Percentiles rank a stretch among this genome's conserved stretches.
Conservation (phyloP, 495 filamentous ascomycete genomes). For the Trichoderma gamsii region DNA sequence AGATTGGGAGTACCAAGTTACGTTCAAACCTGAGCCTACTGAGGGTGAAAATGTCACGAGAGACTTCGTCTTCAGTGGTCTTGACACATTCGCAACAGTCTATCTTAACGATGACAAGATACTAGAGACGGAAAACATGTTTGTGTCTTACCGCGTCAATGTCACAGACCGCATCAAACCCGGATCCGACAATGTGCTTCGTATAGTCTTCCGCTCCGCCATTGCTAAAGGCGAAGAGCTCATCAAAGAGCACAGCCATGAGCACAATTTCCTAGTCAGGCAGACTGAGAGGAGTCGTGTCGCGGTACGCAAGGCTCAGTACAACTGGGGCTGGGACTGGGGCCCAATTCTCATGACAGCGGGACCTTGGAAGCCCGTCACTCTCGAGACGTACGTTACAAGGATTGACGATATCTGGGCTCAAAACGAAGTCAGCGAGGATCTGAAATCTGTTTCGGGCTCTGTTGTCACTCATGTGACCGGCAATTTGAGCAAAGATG, state of each 20-base stretch:
- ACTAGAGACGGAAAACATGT: constrained; percentile 64
- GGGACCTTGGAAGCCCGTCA: constrained; percentile 67
- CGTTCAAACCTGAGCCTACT: constrained; percentile 16
- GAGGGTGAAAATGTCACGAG: constrained; percentile 24
- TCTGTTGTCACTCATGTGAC: neutral
- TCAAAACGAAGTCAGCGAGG: constrained; percentile 39
- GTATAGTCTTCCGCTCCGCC: constrained; percentile 41
- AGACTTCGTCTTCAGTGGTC: constrained; percentile 61
- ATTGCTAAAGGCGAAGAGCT: constrained; percentile 34
- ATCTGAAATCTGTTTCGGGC: constrained; percentile 13
- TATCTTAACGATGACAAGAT: constrained; percentile 56
- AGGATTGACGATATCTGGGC: constrained; percentile 52
- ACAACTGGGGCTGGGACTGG: constrained; percentile 69
- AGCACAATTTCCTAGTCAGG: constrained; percentile 42
- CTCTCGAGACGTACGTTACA: constrained; percentile 54
- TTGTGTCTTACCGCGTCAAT: constrained; percentile 54
- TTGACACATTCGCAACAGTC: constrained; percentile 68
- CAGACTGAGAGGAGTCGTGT: constrained; percentile 41
- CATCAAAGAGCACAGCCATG: constrained; percentile 33
- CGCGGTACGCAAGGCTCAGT: constrained; percentile 44
- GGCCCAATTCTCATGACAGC: constrained; percentile 65
- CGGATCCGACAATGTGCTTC: constrained; percentile 27
- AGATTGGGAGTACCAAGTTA: constrained; percentile 46
- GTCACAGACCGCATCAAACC: constrained; percentile 43
- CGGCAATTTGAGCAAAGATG: neutral